phyloP scores from a whole-genome alignment of 441 rosid genomes.

The Erodium chrysanthum region DNA sequence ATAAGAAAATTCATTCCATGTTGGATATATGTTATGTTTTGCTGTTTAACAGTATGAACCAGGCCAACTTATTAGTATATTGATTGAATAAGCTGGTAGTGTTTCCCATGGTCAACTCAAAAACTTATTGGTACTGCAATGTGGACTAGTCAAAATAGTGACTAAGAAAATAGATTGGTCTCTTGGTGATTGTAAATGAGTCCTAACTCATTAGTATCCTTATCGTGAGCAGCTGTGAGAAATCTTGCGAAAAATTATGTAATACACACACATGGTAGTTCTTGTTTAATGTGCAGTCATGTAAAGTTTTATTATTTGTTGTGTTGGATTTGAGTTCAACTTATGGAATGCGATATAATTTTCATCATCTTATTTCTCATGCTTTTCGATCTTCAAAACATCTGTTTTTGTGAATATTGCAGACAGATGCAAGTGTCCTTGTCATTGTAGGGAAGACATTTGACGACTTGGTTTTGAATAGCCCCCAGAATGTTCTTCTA shows the following conservation, averaged over 20 bases:
- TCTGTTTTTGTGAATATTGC: conserved; percentile 25
- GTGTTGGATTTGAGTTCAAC: conserved; percentile 1
- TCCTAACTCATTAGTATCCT: not conserved
- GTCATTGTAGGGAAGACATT: conserved; percentile 66
- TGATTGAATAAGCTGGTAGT: not conserved
- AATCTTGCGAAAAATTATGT: not conserved
- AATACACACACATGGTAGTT: not conserved
- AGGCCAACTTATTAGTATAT: no score
- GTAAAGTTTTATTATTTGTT: not conserved
- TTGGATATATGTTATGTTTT: not conserved
- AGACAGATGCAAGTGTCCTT: conserved; percentile 46
- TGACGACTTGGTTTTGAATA: conserved; percentile 59
- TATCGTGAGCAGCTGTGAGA: not conserved
- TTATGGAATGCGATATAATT: not conserved
- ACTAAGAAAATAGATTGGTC: not conserved
- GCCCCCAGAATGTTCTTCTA: conserved; percentile 58
- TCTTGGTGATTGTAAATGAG: not conserved
- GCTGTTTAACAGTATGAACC: not conserved
- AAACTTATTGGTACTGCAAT: not conserved
- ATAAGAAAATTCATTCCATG: no score
- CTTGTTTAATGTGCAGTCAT: not conserved
- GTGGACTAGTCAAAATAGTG: not conserved
- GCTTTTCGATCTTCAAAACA: not conserved
- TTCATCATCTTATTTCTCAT: not conserved
- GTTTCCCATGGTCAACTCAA: not conserved